Evolutionary conservation across 257 asterid genomes (phyloP).

Genomic region (Solanum bulbocastanum): DNA sequence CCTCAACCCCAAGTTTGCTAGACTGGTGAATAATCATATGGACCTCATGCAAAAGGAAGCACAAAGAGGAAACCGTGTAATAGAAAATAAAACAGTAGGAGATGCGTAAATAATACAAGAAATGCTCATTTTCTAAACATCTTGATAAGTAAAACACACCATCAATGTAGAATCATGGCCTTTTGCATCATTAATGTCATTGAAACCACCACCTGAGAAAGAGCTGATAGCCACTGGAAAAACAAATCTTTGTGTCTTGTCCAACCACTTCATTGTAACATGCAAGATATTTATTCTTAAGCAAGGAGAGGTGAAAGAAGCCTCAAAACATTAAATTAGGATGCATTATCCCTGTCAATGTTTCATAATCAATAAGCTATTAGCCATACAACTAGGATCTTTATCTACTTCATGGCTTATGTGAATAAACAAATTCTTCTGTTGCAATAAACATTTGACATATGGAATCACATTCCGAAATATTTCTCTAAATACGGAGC

Average conservation of each 20-base stretch:
- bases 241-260: slow-evolving; percentile 45
- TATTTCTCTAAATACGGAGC: background rate
- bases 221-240: slow-evolving; percentile 8
- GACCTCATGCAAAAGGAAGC: background rate
- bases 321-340: background rate
- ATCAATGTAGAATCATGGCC: slow-evolving; percentile 85
- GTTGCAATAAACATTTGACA: no score
- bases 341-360: background rate
- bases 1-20: background rate
- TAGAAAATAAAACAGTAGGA: background rate
- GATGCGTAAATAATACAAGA: background rate
- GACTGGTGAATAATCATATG: background rate
- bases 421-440: background rate
- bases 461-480: background rate
- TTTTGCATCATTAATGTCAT: slow-evolving; percentile 84
- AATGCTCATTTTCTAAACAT: background rate
- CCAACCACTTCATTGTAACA: no score
- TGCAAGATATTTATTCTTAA: no score
- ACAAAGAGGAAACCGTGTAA: background rate
- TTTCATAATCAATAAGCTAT: no score
- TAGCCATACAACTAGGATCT: no score
- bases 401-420: background rate
- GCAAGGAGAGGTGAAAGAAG: no score
- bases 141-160: slow-evolving; percentile 31
- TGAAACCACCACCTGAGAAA: slow-evolving; percentile 85